A percentile compares a stretch with the other conserved stretches of the same genome.
phyloP scores from a whole-genome alignment of 1,284 basidiomycete species.

The Rhodotorula sp. region DNA sequence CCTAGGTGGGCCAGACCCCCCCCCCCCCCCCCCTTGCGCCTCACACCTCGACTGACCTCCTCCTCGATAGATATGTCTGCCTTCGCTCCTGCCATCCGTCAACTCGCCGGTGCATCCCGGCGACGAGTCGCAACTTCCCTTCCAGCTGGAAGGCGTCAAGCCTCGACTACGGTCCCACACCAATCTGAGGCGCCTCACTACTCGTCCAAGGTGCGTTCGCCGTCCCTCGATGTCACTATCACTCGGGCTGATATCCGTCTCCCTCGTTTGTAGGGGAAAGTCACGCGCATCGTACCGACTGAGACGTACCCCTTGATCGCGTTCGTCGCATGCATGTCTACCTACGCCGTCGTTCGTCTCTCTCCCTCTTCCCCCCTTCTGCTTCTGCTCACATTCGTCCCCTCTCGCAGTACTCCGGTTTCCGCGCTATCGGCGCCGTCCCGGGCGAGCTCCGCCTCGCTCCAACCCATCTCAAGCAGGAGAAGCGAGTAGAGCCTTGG shows the following conservation, averaged over 20 bases:
- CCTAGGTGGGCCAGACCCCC: not conserved
- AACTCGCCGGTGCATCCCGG: not conserved
- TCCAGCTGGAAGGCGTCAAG: not conserved
- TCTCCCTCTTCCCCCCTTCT: not conserved
- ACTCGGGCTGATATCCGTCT: not conserved
- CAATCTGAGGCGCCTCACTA: not conserved
- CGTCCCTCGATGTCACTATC: no score
- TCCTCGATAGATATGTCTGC: not conserved
- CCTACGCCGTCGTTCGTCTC: slow-evolving; percentile 3
- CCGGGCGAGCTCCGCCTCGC: slow-evolving; percentile 13
- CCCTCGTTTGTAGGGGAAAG: not conserved
- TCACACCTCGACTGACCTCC: not conserved
- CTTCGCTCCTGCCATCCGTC: not conserved
- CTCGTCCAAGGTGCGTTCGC: slow-evolving; percentile 3
- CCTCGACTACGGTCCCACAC: slow-evolving; percentile 3
- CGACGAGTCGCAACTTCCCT: not conserved
- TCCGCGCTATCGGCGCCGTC: slow-evolving; percentile 3
- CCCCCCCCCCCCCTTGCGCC: not conserved
- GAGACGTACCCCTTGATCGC: slow-evolving; percentile 7
- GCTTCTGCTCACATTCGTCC: not conserved
- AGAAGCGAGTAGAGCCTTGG: slow-evolving; percentile 3
- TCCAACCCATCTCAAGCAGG: not conserved
- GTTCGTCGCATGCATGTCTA: not conserved
- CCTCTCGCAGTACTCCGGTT: not conserved
- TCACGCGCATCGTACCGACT: slow-evolving; percentile 4